Evolutionary conservation across 1,284 basidiomycete species (phyloP), one percentile per base, ranked within the genome.

Genomic region (Trichosporon faecale): DNA sequence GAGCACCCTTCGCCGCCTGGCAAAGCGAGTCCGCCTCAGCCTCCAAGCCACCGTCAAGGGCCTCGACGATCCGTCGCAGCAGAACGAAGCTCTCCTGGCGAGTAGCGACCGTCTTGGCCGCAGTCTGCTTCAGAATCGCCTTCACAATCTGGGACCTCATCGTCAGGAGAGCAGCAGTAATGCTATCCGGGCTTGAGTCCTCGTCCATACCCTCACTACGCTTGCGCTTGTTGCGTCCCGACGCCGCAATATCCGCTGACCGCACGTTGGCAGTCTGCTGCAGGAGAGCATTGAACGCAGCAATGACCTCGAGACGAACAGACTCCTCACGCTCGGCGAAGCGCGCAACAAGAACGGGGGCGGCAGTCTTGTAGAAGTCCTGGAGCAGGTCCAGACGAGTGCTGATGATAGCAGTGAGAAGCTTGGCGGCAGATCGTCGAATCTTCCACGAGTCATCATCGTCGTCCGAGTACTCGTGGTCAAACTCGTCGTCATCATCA

Each of bases 371-470:
- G 85, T 93, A 96, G 66, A 97, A 87, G 1, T 90, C 86, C 4
- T 86, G 83, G 3, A 98, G 86, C 2, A 95, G 86, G 78, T 97
- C 96, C 0, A 94, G 91, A 12, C 94, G 91, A 4, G 95, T 96
- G 16, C 88, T 89, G 73, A 98, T 91, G 64, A 97, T 86, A 1
- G 92, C 91, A 14, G 90, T 86, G 14, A 99, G 87, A 1, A 98
- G 86, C 80, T 98, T 98, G 27, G 94, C 94, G 4, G 97, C 91
- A 3, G 93, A 91, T 66, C 96, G 89, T 71, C 97, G 90, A 72
- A 98, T 94, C 84, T 98, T 98, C 89, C 98, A 99, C 0, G 95
- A 98, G n/a, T 93, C 91, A 80, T 99, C 97, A 79, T 99, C 97
- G 75, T 99, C 96, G 77, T 99, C 96, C 7, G 94, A 94, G 81